phyloP scores from a whole-genome alignment of 148 eudicot species.

The Beta vulgaris region DNA sequence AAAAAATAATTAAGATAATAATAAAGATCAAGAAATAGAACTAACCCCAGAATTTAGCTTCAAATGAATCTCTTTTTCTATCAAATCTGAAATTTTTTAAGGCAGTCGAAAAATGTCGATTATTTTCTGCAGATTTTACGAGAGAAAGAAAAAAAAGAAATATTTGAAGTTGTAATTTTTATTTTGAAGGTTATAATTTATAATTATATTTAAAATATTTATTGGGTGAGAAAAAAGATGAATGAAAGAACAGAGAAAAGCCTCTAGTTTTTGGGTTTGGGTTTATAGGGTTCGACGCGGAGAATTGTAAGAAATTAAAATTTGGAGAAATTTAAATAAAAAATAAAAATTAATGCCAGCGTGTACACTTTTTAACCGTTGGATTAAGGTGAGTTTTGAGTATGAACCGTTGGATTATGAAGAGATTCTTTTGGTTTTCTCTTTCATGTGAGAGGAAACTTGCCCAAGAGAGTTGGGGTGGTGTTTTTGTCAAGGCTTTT shows the following conservation, averaged over 20 bases:
- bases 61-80: neutral
- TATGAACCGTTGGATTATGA: neutral
- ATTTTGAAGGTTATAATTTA: neutral
- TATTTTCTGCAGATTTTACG: neutral
- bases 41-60: conserved; percentile 16
- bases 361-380: conserved; percentile 8
- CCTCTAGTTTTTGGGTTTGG: conserved; percentile 12
- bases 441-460: neutral
- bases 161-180: neutral
- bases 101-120: neutral
- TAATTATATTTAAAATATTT: too few species aligned
- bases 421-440: neutral
- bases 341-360: too few species aligned
- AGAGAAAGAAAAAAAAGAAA: neutral
- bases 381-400: neutral
- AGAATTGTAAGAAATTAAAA: conserved; percentile 8
- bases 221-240: neutral
- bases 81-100: neutral
- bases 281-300: conserved; percentile 29
- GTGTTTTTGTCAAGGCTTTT: neutral
- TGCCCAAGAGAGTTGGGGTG: neutral
- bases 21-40: neutral
- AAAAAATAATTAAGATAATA: neutral
- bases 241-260: conserved; percentile 11
- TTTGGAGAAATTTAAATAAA: too few species aligned